Base-by-base conservation (phyloP, 192 early-diverging fungal species). In the Podila minutissima region DNA sequence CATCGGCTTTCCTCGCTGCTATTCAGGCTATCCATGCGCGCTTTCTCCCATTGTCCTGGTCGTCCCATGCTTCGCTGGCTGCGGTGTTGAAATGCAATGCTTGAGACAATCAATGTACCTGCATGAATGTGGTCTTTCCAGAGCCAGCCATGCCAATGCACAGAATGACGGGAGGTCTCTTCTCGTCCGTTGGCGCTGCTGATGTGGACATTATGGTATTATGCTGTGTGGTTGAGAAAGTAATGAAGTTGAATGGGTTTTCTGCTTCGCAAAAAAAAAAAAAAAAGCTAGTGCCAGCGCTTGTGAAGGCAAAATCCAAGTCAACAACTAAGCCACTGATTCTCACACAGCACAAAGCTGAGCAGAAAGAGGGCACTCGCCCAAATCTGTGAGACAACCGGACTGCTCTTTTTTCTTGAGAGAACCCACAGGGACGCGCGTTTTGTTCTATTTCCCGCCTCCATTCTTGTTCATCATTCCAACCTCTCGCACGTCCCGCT, bases 141-240 rank as follows among this genome's bases (percentile, higher is more conserved):
- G 93, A 94, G 22, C 97, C 97, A 7, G 97, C 97, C 97, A 98
- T 98, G n/a, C 97, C 96, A 48, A 97, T 95, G 74, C 90, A 91
- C 26, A 97, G 89, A 63, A 97, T 89, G 71, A 89, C 88, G 37
- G 89, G 89, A 33, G 93, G 93, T 59, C 88, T 74, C 59, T 91
- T 87, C n/a, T 74, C 77, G 46, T 51, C 69, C 10, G 69, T 29
- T 8, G 68, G 37, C n/a, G 69, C 22, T 55, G 74, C 37, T 12
- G 67, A 38, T 19, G 59, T 62, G 59, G 24, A 60, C 59, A 60
- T 60, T 31, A 29, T 60, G 24, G 20, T 22, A 60, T 33, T 31
- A 29, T 60, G 9, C 17, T 22, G 22, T 22, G 51, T 53, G 51
- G 20, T 53, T 53, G 4, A 53, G 22, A 53, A 24, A 22, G n/a